Base-by-base conservation (phyloP, 2,329 filamentous ascomycete species). In the Fusarium verrucosum region DNA sequence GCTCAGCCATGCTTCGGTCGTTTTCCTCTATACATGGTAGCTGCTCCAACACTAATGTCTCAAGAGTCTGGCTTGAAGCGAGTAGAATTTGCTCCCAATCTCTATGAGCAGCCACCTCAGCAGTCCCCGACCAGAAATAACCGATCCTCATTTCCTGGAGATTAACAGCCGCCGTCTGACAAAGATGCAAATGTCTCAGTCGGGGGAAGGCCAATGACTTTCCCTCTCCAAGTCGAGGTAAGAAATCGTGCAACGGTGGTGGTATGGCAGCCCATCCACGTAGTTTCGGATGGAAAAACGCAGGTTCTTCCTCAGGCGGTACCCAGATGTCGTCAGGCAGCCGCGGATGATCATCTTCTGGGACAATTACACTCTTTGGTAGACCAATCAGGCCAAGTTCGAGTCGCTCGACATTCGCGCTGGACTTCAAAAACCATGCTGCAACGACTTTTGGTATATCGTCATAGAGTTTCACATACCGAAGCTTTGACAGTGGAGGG, bases 221-320 rank as follows among this genome's bases (percentile, higher is more conserved):
- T 9, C 22, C 28, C 1, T 50, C 16, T 2, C 11, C n/a, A n/a
- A n/a, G 26, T 3, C 2, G 9, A 11, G 46, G 46, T 7, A 55
- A 20, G 10, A 55, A 53, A 11, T 47, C 36, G 2, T 46, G 53
- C 11, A 55, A 38, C 5, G 36, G 51, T 23, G 23, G 38, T 2
- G 51, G 51, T 25, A 52, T 53, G 20, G 7, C 25, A 9, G 46
- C 25, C 36, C 36, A 55, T 14, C 28, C 51, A n/a, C n/a, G n/a
- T n/a, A n/a, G n/a, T n/a, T n/a, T n/a, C n/a, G n/a, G n/a, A n/a
- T n/a, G n/a, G n/a, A n/a, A n/a, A n/a, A n/a, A n/a, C n/a, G n/a
- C n/a, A n/a, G n/a, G n/a, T n/a, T n/a, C n/a, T n/a, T n/a, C n/a
- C n/a, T n/a, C n/a, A n/a, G n/a, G n/a, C n/a, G n/a, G n/a, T n/a